These are phyloP conservation scores for Phlebiopsis gigantea DNA, from an alignment of 768 basidiomycete genomes.

Conservation along the genomic window DNA sequence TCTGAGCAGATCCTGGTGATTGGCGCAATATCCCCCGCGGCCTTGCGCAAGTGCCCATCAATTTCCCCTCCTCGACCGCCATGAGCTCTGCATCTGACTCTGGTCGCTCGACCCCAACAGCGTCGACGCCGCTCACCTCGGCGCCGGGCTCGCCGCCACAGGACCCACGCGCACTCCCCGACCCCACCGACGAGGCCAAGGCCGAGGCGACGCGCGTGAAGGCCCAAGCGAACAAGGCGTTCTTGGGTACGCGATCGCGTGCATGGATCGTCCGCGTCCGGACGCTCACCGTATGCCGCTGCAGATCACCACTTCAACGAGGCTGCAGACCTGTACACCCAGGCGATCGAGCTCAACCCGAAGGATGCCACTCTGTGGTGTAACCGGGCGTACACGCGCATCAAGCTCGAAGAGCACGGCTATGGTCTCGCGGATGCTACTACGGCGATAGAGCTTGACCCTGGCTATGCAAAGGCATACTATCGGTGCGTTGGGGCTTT, in stretches of 20 bases:
- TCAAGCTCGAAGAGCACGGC: conserved; percentile 92
- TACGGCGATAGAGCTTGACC: conserved; percentile 83
- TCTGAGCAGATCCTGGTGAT: not conserved
- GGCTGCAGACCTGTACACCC: conserved; percentile 75
- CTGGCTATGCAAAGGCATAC: conserved; percentile 86
- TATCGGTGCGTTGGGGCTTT: conserved; percentile 50
- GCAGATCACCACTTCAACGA: conserved; percentile 69
- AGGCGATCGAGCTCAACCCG: conserved; percentile 85
- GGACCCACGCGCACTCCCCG: conserved; percentile 42
- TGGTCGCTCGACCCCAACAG: conserved; percentile 36
- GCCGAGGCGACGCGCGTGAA: conserved; percentile 70
- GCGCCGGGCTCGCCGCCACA: conserved; percentile 55
- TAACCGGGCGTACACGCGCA: conserved; percentile 88
- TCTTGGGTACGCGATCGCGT: conserved; percentile 46
- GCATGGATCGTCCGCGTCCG: not conserved
- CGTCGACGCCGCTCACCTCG: conserved; percentile 50
- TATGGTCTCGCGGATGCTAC: conserved; percentile 84
- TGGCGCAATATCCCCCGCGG: not conserved
- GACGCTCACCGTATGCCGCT: not conserved
- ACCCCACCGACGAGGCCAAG: conserved; percentile 68
- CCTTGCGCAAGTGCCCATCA: not conserved
- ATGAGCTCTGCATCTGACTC: conserved; percentile 30
- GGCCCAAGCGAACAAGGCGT: conserved; percentile 84
- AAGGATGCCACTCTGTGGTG: conserved; percentile 88
- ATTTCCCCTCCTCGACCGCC: conserved; percentile 2